Evolutionary conservation across 1,139 yeast genomes (phyloP), one percentile per base, ranked within the genome.

Genomic region (Casaregolazyma lundiana): DNA sequence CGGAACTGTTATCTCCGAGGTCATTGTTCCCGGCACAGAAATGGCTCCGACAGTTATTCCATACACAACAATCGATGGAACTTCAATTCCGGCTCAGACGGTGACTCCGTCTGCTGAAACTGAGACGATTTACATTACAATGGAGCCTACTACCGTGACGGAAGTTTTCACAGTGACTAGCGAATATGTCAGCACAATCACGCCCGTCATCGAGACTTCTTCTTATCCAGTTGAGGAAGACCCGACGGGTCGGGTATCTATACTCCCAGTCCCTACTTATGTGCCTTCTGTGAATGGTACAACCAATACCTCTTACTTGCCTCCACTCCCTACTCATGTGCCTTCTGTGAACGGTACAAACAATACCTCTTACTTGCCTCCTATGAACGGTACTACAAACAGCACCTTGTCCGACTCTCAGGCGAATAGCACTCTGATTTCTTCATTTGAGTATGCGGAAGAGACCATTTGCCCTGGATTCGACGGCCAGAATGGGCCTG

Each of bases 21-120:
- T 48, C n/a, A 46, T 51, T 7, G 35, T 52, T 15, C 47, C 57
- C 26, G 56, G 55, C 2, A 38, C 52, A 3, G 49, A 57, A 11
- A 37, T 43, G 18, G 47, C 48, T 15, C 48, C 47, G 2, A 41
- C 46, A 8, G 49, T 48, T 17, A 38, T 50, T 11, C 40, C 36
- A 18, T 53, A 50, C 16, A 39, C 50, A 32, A 53, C 56, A 3
- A 26, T 54, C 20, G 50, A 48, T 29, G 49, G 52, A 3, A 48
- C 54, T n/a, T 15, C 41, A 7, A 34, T 22, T 7, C 47, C 53
- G 4, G 38, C 34, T 6, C 38, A 43, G 30, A 41, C 45, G 11
- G 46, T 52, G 16, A 51, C 54, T 1, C 46, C 48, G 13, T 41
- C 53, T 7, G 43, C 43, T 16, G 35, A 21, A 13, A 20, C 35